phyloP scores from a whole-genome alignment of 1,284 basidiomycete genomes.

The Ganoderma lingzhi region DNA sequence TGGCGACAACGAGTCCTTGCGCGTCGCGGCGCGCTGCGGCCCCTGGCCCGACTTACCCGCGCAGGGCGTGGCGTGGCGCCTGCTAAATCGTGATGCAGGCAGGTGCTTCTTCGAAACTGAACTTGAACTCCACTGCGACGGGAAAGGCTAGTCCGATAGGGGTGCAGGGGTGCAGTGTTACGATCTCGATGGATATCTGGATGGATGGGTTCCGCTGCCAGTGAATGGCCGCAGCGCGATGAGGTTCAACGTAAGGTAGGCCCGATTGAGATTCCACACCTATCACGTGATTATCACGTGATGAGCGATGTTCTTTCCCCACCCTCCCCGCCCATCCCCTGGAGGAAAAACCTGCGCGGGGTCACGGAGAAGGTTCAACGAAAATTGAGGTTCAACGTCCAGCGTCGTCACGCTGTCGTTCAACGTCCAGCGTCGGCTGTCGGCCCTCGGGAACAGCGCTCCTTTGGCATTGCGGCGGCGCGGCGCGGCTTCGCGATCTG shows the following conservation, averaged over 20 bases:
- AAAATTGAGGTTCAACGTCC: too few species aligned
- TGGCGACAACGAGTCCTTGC: background rate
- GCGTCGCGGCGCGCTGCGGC: conserved; percentile 5
- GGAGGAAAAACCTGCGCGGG: too few species aligned
- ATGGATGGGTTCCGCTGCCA: background rate
- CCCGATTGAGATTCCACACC: too few species aligned
- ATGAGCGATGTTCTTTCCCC: too few species aligned
- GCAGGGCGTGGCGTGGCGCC: conserved; percentile 2
- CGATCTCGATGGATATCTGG: conserved; percentile 6
- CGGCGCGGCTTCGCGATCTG: conserved; percentile 29
- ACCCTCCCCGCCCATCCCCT: too few species aligned
- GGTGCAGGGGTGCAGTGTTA: conserved; percentile 2
- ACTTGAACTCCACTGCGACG: background rate
- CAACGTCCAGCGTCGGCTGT: background rate
- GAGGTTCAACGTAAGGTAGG: background rate
- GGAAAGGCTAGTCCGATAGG: background rate
- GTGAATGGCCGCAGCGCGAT: background rate
- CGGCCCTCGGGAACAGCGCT: conserved; percentile 4
- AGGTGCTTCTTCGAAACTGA: background rate
- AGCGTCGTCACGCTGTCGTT: too few species aligned
- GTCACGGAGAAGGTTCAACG: too few species aligned
- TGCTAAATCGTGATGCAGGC: background rate
- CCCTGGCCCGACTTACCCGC: conserved; percentile 5
- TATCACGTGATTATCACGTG: too few species aligned
- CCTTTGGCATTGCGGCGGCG: conserved; percentile 18